These are phyloP conservation scores for Pseudogymnoascus sp. DNA, from an alignment of 2,329 filamentous ascomycete species.

Conservation along the genomic window DNA sequence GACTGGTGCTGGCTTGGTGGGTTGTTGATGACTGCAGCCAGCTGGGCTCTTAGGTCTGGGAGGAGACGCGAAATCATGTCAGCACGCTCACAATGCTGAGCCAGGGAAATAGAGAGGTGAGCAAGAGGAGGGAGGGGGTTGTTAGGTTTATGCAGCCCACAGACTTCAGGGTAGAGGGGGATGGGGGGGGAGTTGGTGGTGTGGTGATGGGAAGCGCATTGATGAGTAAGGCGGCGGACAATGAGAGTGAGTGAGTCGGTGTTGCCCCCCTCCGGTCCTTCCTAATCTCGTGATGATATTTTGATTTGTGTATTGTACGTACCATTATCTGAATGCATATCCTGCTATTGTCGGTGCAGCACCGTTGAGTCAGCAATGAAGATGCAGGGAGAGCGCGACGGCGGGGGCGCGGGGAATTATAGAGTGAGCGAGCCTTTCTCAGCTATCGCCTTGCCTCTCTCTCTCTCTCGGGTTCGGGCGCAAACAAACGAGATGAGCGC, in stretches of 20 bases:
- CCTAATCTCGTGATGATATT: not conserved
- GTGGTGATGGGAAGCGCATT: not conserved
- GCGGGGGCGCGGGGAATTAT: constrained; percentile 6
- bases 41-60: constrained; percentile 32
- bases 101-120: not conserved
- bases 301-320: not conserved
- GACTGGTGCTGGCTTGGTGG: constrained; percentile 13
- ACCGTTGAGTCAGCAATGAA: constrained; percentile 11
- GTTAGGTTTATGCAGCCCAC: not conserved
- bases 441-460: not conserved
- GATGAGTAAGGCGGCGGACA: not conserved
- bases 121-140: not conserved
- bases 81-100: constrained; percentile 18
- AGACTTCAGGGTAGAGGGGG: not conserved
- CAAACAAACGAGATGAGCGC: not conserved
- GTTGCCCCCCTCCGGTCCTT: not conserved
- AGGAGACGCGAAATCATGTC: constrained; percentile 26
- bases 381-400: not conserved
- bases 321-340: constrained; percentile 16
- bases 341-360: constrained; percentile 4
- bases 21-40: constrained; percentile 29
- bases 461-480: not conserved
- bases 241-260: constrained; percentile 7
- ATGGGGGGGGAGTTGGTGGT: not conserved
- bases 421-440: not conserved